Base-by-base conservation (phyloP, 768 basidiomycete species). In the Lentinula detonsa region DNA sequence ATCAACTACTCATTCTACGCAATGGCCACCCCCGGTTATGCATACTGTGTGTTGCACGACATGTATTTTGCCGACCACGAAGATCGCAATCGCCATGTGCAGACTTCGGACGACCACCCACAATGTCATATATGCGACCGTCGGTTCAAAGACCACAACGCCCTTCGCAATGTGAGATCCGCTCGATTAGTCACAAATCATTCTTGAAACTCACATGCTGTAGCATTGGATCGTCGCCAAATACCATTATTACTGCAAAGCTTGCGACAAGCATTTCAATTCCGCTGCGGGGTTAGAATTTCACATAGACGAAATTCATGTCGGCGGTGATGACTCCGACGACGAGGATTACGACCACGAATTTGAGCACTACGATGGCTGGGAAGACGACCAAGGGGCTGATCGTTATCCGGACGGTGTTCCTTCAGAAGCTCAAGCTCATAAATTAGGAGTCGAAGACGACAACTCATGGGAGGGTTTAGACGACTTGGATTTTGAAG, bases 51-150 rank as follows among this genome's bases (percentile, higher is more conserved):
- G 16, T n/a, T 16, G 1, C 37, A 49, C 23, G 59, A 60, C 37
- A 28, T n/a, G 10, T 60, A 60, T 15, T 60, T 60, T 21, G 34
- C 3, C 9, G 35, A 60, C 39, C 31, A 51, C 40, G 3, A 42
- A 5, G 50, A 46, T 21, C 45, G 59, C 8, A 21, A 46, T 9
- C 49, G 40, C 28, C 59, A 60, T 28, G n/a, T 60, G 28, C 45
- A 60, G n/a, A 9, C n/a, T 4, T 60, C 59, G 1, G 6, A 8
- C 13, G 50, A 60, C 40, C 59, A 60, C 23, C 49, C 59, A 0
- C 45, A 60, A 43, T 60, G 59, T 11, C 35, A 46, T 16, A 31
- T 60, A 16, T 60, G 59, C 39, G 59, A 42, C n/a, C 50, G 50
- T 39, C 59, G 59, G 0, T 60, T 60, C 40, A 37, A 52, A 10